phyloP scores from a whole-genome alignment of 2,329 filamentous ascomycete species.

The Apiospora aurea region DNA sequence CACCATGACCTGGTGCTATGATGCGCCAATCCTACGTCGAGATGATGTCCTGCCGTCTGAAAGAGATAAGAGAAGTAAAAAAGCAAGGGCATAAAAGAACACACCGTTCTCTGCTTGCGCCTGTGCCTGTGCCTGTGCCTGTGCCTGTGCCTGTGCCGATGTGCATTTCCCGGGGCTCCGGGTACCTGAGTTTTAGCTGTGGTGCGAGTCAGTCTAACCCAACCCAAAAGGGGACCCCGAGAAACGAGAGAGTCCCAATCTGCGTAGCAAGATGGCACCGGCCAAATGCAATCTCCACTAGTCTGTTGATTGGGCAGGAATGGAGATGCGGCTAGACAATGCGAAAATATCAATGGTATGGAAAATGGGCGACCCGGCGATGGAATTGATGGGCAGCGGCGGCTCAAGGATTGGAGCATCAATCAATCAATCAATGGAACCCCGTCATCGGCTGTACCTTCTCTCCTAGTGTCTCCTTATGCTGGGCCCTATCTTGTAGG shows the following conservation, averaged over 20 bases:
- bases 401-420: background rate
- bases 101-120: background rate
- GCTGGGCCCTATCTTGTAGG: too few species aligned
- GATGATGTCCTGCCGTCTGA: background rate
- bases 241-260: background rate
- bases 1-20: background rate
- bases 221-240: background rate
- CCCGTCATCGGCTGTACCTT: slow-evolving; percentile 10
- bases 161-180: slow-evolving; percentile 15
- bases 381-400: slow-evolving; percentile 7
- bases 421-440: background rate
- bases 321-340: background rate
- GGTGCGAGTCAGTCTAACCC: background rate
- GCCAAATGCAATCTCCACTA: slow-evolving; percentile 13
- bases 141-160: slow-evolving; percentile 5
- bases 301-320: background rate
- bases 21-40: background rate
- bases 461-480: background rate
- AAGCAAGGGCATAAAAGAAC: background rate
- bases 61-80: background rate
- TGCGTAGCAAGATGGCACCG: background rate
- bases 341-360: background rate
- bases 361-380: background rate
- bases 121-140: background rate
- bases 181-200: slow-evolving; percentile 15